phyloP scores from a whole-genome alignment of 371 early-diverging fungal species.

The Thermomucor indicae-seudaticae region DNA sequence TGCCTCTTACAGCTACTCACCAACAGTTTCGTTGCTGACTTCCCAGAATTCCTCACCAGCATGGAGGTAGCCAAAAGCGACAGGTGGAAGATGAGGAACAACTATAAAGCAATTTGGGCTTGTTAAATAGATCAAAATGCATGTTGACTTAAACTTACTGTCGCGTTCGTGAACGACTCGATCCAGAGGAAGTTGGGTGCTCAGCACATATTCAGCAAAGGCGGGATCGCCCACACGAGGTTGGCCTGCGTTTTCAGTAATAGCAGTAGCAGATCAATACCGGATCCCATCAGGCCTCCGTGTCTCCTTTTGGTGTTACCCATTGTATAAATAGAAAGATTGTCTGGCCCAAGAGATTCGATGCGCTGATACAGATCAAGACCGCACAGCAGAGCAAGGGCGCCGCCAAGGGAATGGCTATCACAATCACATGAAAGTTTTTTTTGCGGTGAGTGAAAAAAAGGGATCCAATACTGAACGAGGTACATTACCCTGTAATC shows the following conservation, averaged over 20 bases:
- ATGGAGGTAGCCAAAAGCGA: slow-evolving; percentile 9
- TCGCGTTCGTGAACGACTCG: slow-evolving; percentile 12
- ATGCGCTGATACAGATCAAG: slow-evolving; percentile 18
- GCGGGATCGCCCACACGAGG: slow-evolving; percentile 18
- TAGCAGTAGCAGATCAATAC: too few species aligned
- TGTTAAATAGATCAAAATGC: background rate
- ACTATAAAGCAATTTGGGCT: slow-evolving; percentile 1
- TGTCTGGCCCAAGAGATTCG: slow-evolving; percentile 1
- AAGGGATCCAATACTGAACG: background rate
- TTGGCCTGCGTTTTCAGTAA: slow-evolving; percentile 4
- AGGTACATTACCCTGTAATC: slow-evolving; percentile 11
- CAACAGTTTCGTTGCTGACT: background rate
- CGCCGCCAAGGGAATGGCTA: slow-evolving; percentile 19
- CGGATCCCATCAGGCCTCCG: too few species aligned
- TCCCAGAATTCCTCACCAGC: slow-evolving; percentile 17
- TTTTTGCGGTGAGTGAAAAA: background rate
- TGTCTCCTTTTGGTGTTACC: too few species aligned
- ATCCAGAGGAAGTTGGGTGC: slow-evolving; percentile 1
- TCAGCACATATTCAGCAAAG: slow-evolving; percentile 13
- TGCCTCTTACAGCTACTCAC: slow-evolving; percentile 8
- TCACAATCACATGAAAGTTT: background rate
- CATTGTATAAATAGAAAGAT: slow-evolving; percentile 6
- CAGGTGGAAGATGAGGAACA: slow-evolving; percentile 14
- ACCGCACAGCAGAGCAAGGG: slow-evolving; percentile 12
- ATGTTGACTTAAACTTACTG: slow-evolving; percentile 3